phyloP scores from a whole-genome alignment of 2,329 filamentous ascomycete genomes.

The Curvularia hawaiiensis region DNA sequence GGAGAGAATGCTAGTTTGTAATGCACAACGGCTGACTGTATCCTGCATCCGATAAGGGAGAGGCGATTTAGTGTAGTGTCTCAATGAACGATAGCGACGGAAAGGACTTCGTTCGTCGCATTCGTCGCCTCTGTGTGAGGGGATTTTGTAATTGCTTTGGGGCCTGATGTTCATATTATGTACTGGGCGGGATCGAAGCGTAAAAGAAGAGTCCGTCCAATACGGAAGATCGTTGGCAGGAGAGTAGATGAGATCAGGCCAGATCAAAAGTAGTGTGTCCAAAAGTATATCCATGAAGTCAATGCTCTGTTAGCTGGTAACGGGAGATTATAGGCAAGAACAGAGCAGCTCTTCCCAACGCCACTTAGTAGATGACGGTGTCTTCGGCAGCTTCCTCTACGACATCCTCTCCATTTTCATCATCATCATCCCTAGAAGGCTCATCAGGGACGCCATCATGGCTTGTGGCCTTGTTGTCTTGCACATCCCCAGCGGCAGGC shows the following conservation, averaged over 20 bases:
- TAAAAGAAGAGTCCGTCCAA: neutral
- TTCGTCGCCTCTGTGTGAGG: neutral
- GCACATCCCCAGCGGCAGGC: slow-evolving; percentile 22
- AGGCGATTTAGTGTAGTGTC: too few species aligned
- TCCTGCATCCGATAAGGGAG: neutral
- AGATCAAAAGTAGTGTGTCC: neutral
- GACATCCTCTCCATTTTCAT: slow-evolving; percentile 77
- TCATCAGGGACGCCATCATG: slow-evolving; percentile 41
- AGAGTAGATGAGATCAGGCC: too few species aligned
- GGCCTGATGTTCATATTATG: neutral
- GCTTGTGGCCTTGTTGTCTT: slow-evolving; percentile 23
- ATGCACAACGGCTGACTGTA: neutral
- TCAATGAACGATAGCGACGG: neutral
- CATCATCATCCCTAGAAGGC: slow-evolving; percentile 56
- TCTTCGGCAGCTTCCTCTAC: slow-evolving; percentile 82
- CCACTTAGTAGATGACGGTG: slow-evolving; percentile 80
- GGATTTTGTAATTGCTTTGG: neutral
- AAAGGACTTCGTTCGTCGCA: neutral
- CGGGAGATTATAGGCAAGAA: neutral
- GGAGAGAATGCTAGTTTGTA: neutral
- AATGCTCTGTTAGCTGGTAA: neutral
- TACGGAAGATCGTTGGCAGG: neutral
- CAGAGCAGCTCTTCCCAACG: slow-evolving; percentile 6
- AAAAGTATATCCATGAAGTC: neutral
- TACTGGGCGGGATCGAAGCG: neutral